Conservation (phyloP, 441 rosid species). For the Jatropha multifida region DNA sequence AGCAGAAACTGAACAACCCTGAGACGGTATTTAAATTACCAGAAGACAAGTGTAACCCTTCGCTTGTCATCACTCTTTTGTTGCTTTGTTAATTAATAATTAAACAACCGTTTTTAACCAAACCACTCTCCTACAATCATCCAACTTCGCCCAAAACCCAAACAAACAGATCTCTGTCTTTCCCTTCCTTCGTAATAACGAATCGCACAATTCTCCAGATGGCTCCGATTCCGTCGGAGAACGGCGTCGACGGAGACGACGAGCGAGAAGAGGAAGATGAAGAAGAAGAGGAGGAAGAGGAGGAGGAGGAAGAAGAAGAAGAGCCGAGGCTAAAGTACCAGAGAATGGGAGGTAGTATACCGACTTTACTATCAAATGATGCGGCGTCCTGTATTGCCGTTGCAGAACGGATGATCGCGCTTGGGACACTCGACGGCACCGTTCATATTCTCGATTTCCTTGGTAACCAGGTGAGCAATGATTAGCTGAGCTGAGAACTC, state of each 20-base stretch:
- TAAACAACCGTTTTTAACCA: background rate
- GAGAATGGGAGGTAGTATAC: conserved; percentile 95
- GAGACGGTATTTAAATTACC: background rate
- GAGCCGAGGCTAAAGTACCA: conserved; percentile 98
- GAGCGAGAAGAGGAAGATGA: conserved; percentile 63
- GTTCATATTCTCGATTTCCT: conserved; percentile 95
- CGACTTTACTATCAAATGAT: conserved; percentile 67
- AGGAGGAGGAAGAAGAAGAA: conserved; percentile 74
- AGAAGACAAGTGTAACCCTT: conserved; percentile 31
- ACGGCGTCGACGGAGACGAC: conserved; percentile 93
- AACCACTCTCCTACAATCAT: background rate
- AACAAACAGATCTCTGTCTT: conserved; percentile 19
- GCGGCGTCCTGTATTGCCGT: conserved; percentile 94
- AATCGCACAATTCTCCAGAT: conserved; percentile 41
- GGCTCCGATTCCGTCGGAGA: conserved; percentile 82
- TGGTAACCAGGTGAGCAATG: conserved; percentile 74
- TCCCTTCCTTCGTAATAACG: conserved; percentile 1
- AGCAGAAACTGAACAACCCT: background rate
- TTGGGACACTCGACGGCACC: conserved; percentile 85
- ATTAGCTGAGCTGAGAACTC: background rate
- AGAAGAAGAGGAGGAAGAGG: conserved; percentile 57
- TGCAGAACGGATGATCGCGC: conserved; percentile 96
- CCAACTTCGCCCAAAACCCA: background rate
- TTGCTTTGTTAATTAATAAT: conserved; percentile 46
- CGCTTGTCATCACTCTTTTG: conserved; percentile 35